Evolutionary conservation across 371 early-diverging fungal genomes (phyloP), one percentile per base, ranked within the genome.

Genomic region (Syncephalis plumigaleata): DNA sequence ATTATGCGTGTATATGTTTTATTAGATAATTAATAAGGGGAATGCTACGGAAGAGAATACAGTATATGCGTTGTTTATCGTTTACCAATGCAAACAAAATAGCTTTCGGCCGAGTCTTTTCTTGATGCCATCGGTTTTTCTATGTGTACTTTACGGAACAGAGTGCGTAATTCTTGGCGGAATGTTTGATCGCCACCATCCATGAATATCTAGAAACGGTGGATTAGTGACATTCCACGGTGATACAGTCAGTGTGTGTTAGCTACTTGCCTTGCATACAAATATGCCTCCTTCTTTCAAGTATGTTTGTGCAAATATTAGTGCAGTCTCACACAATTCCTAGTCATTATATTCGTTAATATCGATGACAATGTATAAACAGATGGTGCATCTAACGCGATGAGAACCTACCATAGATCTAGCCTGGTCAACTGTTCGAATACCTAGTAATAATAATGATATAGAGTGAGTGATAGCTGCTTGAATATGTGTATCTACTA

Each of bases 81-180:
- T 31, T 31, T 31, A 11, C 31, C 31, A 31, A 69, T 36, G 26
- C 81, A 82, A n/a, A 87, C 73, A 47, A 77, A 66, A 52, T 79
- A 87, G n/a, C 69, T 65, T 53, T 87, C 88, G 0, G 84, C 68
- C 9, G 83, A 82, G 49, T 78, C 70, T 50, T 72, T 72, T 13
- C 84, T 58, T 25, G 81, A 80, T 8, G 85, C 73, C 25, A 66
- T 58, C 3, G 86, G 86, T 53, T 84, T 82, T 44, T 70, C 76
- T 15, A 69, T 56, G 3, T 54, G 54, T 21, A 85, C 75, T 31
- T 56, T 62, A 9, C 50, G 46, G 49, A 79, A 80, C 13, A 52
- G 43, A 0, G 45, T 49, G 26, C 59, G 55, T n/a, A 80, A 51
- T 22, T 53, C 51, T 40, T 56, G 52, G 18, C 64, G 57, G 45